Evolutionary conservation across 129 eudicot species (phyloP), one percentile per base, ranked within the genome.

Genomic region (Heracleum sosnowskyi): DNA sequence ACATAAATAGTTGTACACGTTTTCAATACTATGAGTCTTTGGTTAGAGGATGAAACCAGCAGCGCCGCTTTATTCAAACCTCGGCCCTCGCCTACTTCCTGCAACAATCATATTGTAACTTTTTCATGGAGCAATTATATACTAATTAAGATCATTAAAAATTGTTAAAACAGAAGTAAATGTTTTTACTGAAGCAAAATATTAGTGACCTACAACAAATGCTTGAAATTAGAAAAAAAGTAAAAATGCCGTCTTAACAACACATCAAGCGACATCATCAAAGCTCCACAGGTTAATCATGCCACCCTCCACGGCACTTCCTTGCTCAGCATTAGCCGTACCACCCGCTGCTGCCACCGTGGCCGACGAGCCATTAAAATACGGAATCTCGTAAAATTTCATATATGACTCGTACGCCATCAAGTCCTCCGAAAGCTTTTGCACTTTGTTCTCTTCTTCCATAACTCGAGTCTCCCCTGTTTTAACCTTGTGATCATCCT

Each of bases 371-470:
- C 97, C 97, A 20, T 95, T 96, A 0, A 89, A 88, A 78, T 94
- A 95, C 72, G 97, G 98, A 28, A 95, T 88, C 69, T 95, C 92
- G 63, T 95, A 95, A 45, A 95, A 91, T 66, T 91, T 90, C 96
- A 91, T 91, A 69, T 86, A 91, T 1, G 90, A 84, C 76, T 95
- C 98, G 72, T 88, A 95, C 44, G 97, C 72, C 72, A 66, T 66
- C 39, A 66, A 66, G 7, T 66, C 72, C 40, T 66, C 39, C 9
- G 72, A 29, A 1, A 66, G 72, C 39, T 31, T 66, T 33, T 66
- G 72, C 72, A 66, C 72, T 31, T 66, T 12, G 39, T 66, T 66
- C 72, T 66, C 72, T 15, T 29, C 71, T 64, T 66, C 72, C 18
- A 26, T 31, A 4, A 29, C 40, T 33, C 24, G 20, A 29, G 8